Percentiles rank a stretch among this genome's conserved stretches.
These are phyloP conservation scores for Xylariaceae sp. DNA, from an alignment of 2,329 filamentous ascomycete genomes.

Conservation along the genomic window DNA sequence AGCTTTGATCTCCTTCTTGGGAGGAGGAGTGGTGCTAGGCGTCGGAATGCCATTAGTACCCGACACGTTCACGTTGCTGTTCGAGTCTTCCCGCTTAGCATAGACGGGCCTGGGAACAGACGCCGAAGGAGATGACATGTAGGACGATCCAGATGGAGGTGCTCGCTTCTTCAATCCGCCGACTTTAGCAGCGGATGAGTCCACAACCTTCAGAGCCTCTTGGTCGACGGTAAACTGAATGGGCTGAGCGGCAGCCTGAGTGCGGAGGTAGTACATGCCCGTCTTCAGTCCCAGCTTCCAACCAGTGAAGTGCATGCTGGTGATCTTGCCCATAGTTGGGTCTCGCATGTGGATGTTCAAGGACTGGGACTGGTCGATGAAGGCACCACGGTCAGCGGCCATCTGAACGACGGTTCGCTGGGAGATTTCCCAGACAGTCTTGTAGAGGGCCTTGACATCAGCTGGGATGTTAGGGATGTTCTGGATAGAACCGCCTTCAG, in stretches of 20 bases:
- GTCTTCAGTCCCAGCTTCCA: constrained; percentile 99
- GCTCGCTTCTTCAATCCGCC: constrained; percentile 65
- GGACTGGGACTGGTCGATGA: constrained; percentile 98
- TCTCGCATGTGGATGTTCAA: constrained; percentile 99
- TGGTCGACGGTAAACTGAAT: constrained; percentile 99
- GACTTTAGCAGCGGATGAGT: constrained; percentile 69
- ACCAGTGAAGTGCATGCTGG: constrained; percentile 97
- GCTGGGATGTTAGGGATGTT: constrained; percentile 95
- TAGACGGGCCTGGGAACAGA: constrained; percentile 66
- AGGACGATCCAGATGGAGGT: constrained; percentile 48
- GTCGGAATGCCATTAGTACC: constrained; percentile 62
- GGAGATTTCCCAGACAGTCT: constrained; percentile 99
- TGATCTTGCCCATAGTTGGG: constrained; percentile 99
- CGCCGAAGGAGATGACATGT: constrained; percentile 52
- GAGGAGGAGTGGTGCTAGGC: constrained; percentile 63
- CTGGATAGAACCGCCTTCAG: constrained; percentile 91
- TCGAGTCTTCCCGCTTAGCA: constrained; percentile 49
- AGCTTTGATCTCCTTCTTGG: constrained; percentile 35
- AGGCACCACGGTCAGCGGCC: constrained; percentile 96
- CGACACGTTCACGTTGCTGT: constrained; percentile 27
- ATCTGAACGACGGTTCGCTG: constrained; percentile 95
- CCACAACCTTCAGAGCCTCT: constrained; percentile 82
- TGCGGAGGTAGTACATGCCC: constrained; percentile 99
- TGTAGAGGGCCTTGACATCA: constrained; percentile 96
- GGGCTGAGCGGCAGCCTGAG: constrained; percentile 90